Evolutionary conservation across 257 asterid species (phyloP), one percentile per base, ranked within the genome.

Genomic region (Avicennia marina): DNA sequence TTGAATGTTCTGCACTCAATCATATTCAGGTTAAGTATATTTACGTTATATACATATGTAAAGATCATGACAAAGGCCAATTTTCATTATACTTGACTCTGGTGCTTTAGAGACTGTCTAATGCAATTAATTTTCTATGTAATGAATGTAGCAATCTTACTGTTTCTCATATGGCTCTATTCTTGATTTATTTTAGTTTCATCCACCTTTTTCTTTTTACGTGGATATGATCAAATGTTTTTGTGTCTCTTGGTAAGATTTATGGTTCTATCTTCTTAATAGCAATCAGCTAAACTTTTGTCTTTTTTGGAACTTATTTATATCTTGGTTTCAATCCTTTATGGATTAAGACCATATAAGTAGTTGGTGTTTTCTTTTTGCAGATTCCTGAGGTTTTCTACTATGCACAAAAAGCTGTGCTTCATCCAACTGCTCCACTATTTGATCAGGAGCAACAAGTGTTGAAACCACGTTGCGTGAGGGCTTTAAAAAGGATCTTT

Each of bases 361-460:
- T 38, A 25, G 39, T 34, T 40, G 50, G 26, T 42, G 16, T 19
- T 48, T 66, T 55, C n/a, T 20, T 42, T 49, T 62, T 56, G 60
- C 88, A 91, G 98, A 76, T 91, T 64, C 78, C 83, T 5, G 99
- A 93, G 75, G 97, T 89, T 29, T 93, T 93, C 73, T 82, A 75
- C 68, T 93, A 86, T 72, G 97, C 96, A 12, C 96, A 89, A 72
- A 93, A 89, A 45, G 95, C 97, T 3, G 99, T 93, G 73, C 95
- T 89, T 67, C 94, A 93, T 76, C 99, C 99, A 8, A 93, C 99
- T 34, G 95, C 97, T 56, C 99, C 97, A 20, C 65, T 93, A 25
- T 93, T 93, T 56, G 99, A 93, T 77, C 97, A 89, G 72, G 96
- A 89, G 79, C 82, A 84, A 54, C 97, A 89, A 77, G 86, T 86